These are phyloP conservation scores for Bothriochloa decipiens DNA, from an alignment of 176 grass and related monocot genomes.

Conservation along the genomic window DNA sequence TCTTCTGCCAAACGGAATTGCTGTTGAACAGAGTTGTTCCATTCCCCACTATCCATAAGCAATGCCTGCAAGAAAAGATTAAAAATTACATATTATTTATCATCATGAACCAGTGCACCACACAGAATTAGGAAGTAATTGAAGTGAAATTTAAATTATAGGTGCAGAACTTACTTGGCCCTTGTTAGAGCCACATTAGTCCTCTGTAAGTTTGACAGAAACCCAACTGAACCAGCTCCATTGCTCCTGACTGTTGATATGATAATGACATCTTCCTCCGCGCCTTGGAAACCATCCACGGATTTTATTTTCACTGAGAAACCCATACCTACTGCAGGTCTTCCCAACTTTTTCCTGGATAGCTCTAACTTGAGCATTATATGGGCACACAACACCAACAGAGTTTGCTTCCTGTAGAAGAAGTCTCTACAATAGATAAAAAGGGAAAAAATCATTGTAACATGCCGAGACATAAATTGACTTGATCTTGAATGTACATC, in stretches of 20 bases:
- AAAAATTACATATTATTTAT: background rate
- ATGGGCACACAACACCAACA: conserved; percentile 66
- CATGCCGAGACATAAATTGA: background rate
- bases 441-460: background rate
- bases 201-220: conserved; percentile 52
- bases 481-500: background rate
- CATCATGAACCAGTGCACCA: background rate
- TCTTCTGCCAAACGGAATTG: conserved; percentile 50
- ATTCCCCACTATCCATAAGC: conserved; percentile 60
- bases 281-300: conserved; percentile 71
- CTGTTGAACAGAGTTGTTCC: conserved; percentile 41
- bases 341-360: conserved; percentile 51
- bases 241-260: conserved; percentile 70
- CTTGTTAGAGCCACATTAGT: conserved; percentile 73
- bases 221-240: conserved; percentile 54
- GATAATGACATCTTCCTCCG: conserved; percentile 70
- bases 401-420: conserved; percentile 37
- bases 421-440: conserved; percentile 36
- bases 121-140: background rate
- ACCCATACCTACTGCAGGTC: conserved; percentile 25
- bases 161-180: conserved; percentile 45
- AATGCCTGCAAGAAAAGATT: conserved; percentile 25
- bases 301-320: conserved; percentile 62
- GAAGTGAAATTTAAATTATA: background rate
- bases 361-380: conserved; percentile 59